Conservation (phyloP, 495 filamentous ascomycete genomes). For the Pyronema omphalodes region DNA sequence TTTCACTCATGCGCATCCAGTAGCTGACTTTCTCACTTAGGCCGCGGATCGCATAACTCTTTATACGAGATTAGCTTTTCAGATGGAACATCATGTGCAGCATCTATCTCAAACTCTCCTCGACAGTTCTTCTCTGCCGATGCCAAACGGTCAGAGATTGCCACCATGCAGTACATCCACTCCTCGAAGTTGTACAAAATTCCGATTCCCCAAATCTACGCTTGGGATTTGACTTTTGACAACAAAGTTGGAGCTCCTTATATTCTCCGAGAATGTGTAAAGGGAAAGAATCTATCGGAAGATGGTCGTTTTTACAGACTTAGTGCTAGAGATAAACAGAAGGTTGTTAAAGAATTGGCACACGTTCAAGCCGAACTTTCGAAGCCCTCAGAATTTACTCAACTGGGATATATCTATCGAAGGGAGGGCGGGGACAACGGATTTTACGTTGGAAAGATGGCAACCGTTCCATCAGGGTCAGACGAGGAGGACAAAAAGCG, state of each 20-base stretch:
- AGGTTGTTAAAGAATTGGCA: constrained; percentile 20
- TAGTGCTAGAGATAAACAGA: constrained; percentile 15
- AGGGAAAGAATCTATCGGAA: constrained; percentile 21
- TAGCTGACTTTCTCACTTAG: constrained; percentile 8
- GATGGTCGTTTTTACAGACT: constrained; percentile 21
- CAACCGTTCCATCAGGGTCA: not conserved
- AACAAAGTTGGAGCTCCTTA: constrained; percentile 24
- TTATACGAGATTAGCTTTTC: constrained; percentile 21
- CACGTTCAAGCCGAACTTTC: constrained; percentile 22
- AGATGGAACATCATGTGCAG: constrained; percentile 21
- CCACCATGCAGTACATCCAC: constrained; percentile 22
- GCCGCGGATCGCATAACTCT: constrained; percentile 24
- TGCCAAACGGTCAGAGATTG: constrained; percentile 24
- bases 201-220: constrained; percentile 18
- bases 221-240: constrained; percentile 20
- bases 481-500: not conserved
- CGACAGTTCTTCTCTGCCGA: constrained; percentile 19
- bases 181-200: constrained; percentile 21
- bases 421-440: constrained; percentile 7
- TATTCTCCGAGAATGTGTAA: constrained; percentile 20
- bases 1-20: not conserved
- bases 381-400: constrained; percentile 21
- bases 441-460: constrained; percentile 22
- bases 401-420: constrained; percentile 22
- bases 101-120: constrained; percentile 23